Conservation (phyloP, 2,329 filamentous ascomycete genomes). For the Aspergillus calidoustus region DNA sequence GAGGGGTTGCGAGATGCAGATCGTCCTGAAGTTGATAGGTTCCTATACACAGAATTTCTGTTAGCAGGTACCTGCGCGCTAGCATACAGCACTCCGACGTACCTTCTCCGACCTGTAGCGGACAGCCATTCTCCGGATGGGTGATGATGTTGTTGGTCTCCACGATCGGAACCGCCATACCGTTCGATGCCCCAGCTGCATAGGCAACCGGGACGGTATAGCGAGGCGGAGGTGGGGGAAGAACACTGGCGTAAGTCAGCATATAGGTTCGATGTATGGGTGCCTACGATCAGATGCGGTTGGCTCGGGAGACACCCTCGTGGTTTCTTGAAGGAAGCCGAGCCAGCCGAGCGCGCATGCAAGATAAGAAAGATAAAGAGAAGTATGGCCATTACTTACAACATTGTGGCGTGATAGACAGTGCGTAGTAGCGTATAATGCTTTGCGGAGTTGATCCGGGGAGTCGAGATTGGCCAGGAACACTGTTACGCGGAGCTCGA, state of each 20-base stretch:
- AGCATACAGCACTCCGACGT: conserved; percentile 25
- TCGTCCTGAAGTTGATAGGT: conserved; percentile 91
- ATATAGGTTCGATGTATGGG: background rate
- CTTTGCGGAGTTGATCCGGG: background rate
- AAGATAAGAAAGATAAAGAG: background rate
- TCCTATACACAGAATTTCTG: conserved; percentile 57
- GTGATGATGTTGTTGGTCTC: conserved; percentile 92
- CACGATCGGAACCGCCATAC: conserved; percentile 73
- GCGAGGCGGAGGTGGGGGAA: conserved; percentile 80
- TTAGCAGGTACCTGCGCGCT: conserved; percentile 21
- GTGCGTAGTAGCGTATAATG: background rate
- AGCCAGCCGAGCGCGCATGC: background rate
- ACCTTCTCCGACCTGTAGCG: conserved; percentile 94
- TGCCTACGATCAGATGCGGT: background rate
- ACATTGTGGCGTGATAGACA: conserved; percentile 15
- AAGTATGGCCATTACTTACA: conserved; percentile 12
- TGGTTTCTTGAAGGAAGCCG: background rate
- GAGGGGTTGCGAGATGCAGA: conserved; percentile 88
- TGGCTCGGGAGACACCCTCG: background rate
- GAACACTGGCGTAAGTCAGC: conserved; percentile 61
- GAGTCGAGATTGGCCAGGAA: background rate
- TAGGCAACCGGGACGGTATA: conserved; percentile 77
- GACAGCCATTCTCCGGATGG: conserved; percentile 81
- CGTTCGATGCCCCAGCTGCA: conserved; percentile 71
- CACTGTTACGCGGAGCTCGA: background rate